Evolutionary conservation across 345 rosid genomes (phyloP).

Genomic region (Citrus australasica): DNA sequence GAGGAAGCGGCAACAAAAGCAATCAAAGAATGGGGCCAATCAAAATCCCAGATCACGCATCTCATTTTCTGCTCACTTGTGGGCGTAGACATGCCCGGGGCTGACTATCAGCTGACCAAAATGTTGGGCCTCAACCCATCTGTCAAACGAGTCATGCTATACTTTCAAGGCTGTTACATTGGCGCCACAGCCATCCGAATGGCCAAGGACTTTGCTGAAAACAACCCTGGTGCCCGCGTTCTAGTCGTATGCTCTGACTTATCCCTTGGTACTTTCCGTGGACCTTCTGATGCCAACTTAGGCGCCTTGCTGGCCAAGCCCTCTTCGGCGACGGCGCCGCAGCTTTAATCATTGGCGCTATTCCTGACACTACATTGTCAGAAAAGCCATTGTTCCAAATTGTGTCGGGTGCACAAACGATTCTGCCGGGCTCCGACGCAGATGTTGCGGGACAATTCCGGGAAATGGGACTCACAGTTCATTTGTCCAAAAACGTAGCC

Average conservation of each 20-base stretch:
- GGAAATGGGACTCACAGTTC: slow-evolving; percentile 37
- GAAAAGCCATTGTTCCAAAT: slow-evolving; percentile 37
- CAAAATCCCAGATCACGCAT: slow-evolving; percentile 35
- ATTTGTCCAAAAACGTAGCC: slow-evolving; percentile 35
- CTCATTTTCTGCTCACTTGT: slow-evolving; percentile 45
- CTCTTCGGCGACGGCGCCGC: slow-evolving; percentile 45
- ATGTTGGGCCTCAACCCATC: slow-evolving; percentile 43
- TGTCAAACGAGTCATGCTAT: slow-evolving; percentile 46
- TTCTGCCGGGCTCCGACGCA: slow-evolving; percentile 35
- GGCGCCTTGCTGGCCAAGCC: slow-evolving; percentile 40
- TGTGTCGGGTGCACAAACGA: slow-evolving; percentile 31
- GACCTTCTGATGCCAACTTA: slow-evolving; percentile 30
- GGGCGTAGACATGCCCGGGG: slow-evolving; percentile 53
- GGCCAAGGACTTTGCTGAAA: slow-evolving; percentile 53
- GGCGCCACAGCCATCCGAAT: slow-evolving; percentile 40
- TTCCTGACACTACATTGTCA: slow-evolving; percentile 13
- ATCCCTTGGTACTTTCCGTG: slow-evolving; percentile 31
- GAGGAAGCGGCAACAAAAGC: background rate
- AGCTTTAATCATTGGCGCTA: slow-evolving; percentile 38
- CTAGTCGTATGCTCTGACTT: slow-evolving; percentile 36
- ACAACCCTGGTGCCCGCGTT: slow-evolving; percentile 39
- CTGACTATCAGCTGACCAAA: slow-evolving; percentile 48
- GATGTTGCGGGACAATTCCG: slow-evolving; percentile 39
- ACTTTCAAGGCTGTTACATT: slow-evolving; percentile 41
- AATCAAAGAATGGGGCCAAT: background rate